phyloP scores from a whole-genome alignment of 2,329 filamentous ascomycete species.

The Bisporella sp. region DNA sequence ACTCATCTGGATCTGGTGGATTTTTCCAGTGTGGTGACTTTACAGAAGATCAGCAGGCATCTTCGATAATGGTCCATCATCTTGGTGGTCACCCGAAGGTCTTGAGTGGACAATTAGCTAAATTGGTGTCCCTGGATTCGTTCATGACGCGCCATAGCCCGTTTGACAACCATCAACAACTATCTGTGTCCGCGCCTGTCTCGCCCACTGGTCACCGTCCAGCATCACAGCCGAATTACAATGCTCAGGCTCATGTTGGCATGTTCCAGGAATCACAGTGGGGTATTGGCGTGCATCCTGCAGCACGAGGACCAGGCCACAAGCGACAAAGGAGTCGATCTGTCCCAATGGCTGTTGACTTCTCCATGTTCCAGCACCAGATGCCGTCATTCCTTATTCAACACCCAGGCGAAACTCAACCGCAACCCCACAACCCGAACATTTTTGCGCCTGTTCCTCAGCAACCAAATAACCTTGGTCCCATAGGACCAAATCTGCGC shows the following conservation, averaged over 20 bases:
- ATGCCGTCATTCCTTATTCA: slow-evolving; percentile 95
- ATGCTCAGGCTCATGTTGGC: slow-evolving; percentile 67
- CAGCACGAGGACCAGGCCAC: slow-evolving; percentile 65
- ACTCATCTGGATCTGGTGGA: slow-evolving; percentile 80
- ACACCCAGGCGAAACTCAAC: slow-evolving; percentile 54
- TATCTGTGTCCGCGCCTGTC: slow-evolving; percentile 79
- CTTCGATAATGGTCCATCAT: slow-evolving; percentile 82
- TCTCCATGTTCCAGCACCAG: slow-evolving; percentile 84
- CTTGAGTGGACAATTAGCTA: slow-evolving; percentile 87
- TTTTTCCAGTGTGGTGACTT: slow-evolving; percentile 96
- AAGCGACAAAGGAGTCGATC: slow-evolving; percentile 94
- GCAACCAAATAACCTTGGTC: slow-evolving; percentile 57
- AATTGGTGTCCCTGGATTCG: slow-evolving; percentile 87
- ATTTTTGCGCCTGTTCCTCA: slow-evolving; percentile 87
- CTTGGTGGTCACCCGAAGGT: slow-evolving; percentile 95
- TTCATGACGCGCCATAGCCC: slow-evolving; percentile 89
- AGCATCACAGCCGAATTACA: slow-evolving; percentile 86
- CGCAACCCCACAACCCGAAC: slow-evolving; percentile 50
- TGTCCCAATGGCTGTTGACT: slow-evolving; percentile 89
- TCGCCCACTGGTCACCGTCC: slow-evolving; percentile 79
- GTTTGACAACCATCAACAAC: slow-evolving; percentile 59
- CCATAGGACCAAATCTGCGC: slow-evolving; percentile 67
- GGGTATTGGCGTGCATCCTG: slow-evolving; percentile 63
- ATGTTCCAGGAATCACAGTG: slow-evolving; percentile 76
- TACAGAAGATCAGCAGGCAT: slow-evolving; percentile 95